Percentiles rank a stretch among this genome's conserved stretches.
Evolutionary conservation across 306 rosid species (phyloP).

Genomic region (Cajanus cajan): DNA sequence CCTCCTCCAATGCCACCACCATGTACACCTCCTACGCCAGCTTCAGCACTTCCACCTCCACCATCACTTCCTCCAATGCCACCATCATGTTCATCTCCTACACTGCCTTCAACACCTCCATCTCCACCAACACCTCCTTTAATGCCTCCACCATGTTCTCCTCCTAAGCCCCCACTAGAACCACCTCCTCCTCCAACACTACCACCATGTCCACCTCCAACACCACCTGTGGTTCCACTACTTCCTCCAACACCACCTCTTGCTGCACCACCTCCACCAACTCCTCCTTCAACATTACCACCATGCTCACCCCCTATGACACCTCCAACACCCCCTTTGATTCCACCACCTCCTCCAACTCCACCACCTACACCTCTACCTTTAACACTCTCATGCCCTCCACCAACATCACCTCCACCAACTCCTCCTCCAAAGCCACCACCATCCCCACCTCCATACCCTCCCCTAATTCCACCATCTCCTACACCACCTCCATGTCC

Average conservation of each 20-base stretch:
- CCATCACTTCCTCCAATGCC: background rate
- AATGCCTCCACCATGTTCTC: background rate
- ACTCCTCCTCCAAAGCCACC: background rate
- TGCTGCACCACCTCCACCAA: background rate
- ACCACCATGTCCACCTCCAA: background rate
- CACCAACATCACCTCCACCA: slow-evolving; percentile 17
- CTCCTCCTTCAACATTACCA: background rate
- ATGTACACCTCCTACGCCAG: background rate
- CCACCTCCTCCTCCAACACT: background rate
- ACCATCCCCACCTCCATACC: background rate
- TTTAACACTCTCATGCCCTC: background rate
- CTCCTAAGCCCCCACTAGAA: background rate
- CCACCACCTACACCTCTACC: background rate
- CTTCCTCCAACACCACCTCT: background rate
- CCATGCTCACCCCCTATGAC: no score
- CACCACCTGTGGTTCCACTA: background rate
- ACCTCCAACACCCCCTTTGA: slow-evolving; percentile 11
- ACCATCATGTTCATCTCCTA: background rate
- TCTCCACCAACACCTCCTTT: background rate
- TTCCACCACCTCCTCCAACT: background rate
- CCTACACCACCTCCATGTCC: background rate
- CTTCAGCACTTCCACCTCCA: background rate
- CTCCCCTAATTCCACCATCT: background rate
- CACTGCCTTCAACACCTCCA: background rate
- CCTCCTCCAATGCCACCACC: background rate